phyloP scores from a whole-genome alignment of 148 eudicot genomes.

The Camellia japonica region DNA sequence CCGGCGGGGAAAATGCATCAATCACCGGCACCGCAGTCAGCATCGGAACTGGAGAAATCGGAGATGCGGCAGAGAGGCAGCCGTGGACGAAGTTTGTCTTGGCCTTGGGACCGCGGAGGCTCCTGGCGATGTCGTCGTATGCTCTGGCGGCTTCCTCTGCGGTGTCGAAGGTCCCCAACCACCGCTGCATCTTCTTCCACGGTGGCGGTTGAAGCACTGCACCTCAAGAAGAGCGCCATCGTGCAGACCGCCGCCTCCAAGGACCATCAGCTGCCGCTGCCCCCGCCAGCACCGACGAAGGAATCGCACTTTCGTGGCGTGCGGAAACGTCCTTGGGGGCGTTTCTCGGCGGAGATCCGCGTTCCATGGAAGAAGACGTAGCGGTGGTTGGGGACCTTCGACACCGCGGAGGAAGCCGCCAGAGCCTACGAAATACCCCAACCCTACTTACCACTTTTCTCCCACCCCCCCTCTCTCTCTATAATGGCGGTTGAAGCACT shows the following conservation, averaged over 20 bases:
- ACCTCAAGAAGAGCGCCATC: constrained; percentile 3
- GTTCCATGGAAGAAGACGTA: constrained; percentile 45
- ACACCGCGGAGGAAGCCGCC: constrained; percentile 31
- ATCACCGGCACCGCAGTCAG: background rate
- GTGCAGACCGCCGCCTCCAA: background rate
- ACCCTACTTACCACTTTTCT: background rate
- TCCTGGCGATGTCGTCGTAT: constrained; percentile 45
- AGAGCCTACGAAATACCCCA: background rate
- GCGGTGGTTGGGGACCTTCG: constrained; percentile 50
- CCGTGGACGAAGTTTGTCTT: constrained; percentile 30
- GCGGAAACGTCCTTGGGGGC: constrained; percentile 50
- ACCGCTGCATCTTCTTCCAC: constrained; percentile 36
- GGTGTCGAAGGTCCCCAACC: constrained; percentile 51
- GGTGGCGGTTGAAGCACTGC: constrained; percentile 24
- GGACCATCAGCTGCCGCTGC: background rate
- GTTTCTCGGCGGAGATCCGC: constrained; percentile 59
- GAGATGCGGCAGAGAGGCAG: background rate
- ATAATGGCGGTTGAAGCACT: constrained; percentile 15
- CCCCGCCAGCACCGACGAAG: background rate
- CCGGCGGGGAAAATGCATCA: background rate
- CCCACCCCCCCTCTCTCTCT: background rate
- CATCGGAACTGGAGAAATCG: background rate
- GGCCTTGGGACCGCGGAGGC: constrained; percentile 44
- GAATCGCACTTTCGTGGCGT: constrained; percentile 32
- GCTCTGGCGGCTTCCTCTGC: constrained; percentile 51